Evolutionary conservation across 2,329 filamentous ascomycete genomes (phyloP), one percentile per base, ranked within the genome.

Genomic region (Phialophora verrucosa): DNA sequence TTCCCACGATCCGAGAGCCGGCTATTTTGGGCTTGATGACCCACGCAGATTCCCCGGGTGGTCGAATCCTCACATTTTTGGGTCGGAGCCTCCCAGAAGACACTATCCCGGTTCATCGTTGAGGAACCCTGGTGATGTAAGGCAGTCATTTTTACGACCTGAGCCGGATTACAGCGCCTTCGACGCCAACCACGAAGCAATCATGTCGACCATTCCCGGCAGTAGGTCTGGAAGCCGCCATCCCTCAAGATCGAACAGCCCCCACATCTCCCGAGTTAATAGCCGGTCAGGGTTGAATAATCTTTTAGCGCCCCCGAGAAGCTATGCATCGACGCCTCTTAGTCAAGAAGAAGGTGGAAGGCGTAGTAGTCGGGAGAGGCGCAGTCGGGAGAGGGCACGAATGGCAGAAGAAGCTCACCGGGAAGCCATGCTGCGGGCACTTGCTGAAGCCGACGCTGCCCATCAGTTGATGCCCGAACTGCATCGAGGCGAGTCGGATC

Each of bases 151-250:
- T 50, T 49, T 73, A 27, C 68, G 71, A 62, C 71, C 71, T 11
- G 70, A 72, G 53, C 70, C 62, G 31, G 67, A 59, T n/a, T 70
- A 70, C 56, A 73, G 70, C 62, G 63, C 67, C 8, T 73, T 73
- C 57, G 71, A 73, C 29, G 70, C 70, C 31, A 72, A 73, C 31
- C 71, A 73, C 53, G 71, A 73, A 25, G 70, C 71, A 12, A 73
- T 73, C 56, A 71, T 73, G 65, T 68, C 71, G 8, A 73, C 71
- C 4, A 72, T 73, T 61, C 71, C 71, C 3, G 66, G 57, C 50
- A 73, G 71, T 63, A 62, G 69, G 23, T 69, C 69, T 35, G 70
- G 69, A 25, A 73, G 70, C 53, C 65, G 71, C 11, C 69, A 70
- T 59, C 62, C 67, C 29, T 73, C 71, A 14, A 59, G 71, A 59